Conservation (phyloP, 2,329 filamentous ascomycete species). For the Coniochaeta prunicola region DNA sequence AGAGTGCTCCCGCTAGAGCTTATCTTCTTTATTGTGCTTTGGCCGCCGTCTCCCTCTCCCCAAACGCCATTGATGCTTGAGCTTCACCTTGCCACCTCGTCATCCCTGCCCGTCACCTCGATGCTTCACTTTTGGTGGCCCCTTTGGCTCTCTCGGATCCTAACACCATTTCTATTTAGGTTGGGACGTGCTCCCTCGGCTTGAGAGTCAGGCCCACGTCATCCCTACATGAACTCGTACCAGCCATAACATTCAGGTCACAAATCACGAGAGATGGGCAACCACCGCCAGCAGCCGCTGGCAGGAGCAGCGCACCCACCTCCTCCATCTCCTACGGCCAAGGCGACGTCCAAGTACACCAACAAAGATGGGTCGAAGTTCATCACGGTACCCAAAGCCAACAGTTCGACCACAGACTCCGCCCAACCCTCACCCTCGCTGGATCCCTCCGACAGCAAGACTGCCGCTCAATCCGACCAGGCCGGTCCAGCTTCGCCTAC, state of each 20-base stretch:
- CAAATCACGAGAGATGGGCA: conserved; percentile 20
- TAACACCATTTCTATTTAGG: background rate
- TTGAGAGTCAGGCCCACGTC: background rate
- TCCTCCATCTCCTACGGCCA: conserved; percentile 44
- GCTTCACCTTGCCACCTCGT: background rate
- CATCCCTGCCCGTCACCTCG: background rate
- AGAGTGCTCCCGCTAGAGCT: background rate
- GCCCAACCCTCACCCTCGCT: conserved; percentile 45
- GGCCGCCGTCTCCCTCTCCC: background rate
- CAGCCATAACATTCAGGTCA: background rate
- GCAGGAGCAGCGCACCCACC: conserved; percentile 14
- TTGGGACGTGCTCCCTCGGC: background rate
- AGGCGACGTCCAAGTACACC: conserved; percentile 52
- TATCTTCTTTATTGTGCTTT: background rate
- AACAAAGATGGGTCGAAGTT: conserved; percentile 65
- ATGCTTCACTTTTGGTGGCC: background rate
- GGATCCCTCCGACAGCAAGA: conserved; percentile 19
- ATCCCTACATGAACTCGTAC: background rate
- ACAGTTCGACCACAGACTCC: conserved; percentile 37
- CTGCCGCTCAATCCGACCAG: conserved; percentile 2
- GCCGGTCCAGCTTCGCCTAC: conserved; percentile 2
- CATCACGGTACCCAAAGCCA: conserved; percentile 55
- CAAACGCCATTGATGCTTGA: background rate
- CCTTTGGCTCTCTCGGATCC: background rate
- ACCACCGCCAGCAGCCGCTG: conserved; percentile 20